Percentiles rank a stretch among this genome's conserved stretches.
These are phyloP conservation scores for Cardiospermum halicacabum DNA, from an alignment of 345 rosid species.

Conservation along the genomic window DNA sequence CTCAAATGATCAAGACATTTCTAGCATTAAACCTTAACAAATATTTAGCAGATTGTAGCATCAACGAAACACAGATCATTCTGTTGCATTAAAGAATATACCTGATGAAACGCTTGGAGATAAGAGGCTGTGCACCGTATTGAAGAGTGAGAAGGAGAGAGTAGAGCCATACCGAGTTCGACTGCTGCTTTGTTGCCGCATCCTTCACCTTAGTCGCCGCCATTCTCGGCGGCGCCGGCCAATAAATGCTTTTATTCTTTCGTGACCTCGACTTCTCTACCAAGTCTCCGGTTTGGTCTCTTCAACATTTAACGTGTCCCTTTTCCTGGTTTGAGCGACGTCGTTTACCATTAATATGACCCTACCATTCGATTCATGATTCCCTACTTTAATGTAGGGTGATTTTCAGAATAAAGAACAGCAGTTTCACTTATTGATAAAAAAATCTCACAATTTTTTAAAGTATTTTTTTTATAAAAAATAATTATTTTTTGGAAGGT, in stretches of 20 bases:
- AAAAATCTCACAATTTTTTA: too few relatives aligned
- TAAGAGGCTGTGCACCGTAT: slow-evolving; percentile 91
- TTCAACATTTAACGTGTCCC: too few relatives aligned
- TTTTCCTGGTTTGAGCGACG: background rate
- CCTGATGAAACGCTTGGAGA: slow-evolving; percentile 89
- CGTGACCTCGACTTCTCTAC: background rate
- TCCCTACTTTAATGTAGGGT: too few relatives aligned
- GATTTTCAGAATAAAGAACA: too few relatives aligned
- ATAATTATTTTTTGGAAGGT: too few relatives aligned
- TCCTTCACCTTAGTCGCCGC: slow-evolving; percentile 25
- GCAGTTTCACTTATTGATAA: too few relatives aligned
- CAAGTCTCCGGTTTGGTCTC: background rate
- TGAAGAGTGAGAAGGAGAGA: slow-evolving; percentile 77
- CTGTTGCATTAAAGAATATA: slow-evolving; percentile 12
- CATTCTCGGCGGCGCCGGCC: slow-evolving; percentile 25
- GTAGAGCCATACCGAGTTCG: slow-evolving; percentile 44
- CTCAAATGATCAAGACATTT: too few relatives aligned
- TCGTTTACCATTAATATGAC: too few relatives aligned
- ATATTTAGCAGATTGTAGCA: too few relatives aligned
- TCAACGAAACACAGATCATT: background rate
- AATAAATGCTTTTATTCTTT: background rate
- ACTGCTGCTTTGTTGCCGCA: background rate
- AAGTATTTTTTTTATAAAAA: too few relatives aligned
- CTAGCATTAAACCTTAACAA: too few relatives aligned
- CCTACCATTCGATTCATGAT: too few relatives aligned